Base-by-base conservation (phyloP, 1,284 basidiomycete species). In the Cutaneotrichosporon sp. region DNA sequence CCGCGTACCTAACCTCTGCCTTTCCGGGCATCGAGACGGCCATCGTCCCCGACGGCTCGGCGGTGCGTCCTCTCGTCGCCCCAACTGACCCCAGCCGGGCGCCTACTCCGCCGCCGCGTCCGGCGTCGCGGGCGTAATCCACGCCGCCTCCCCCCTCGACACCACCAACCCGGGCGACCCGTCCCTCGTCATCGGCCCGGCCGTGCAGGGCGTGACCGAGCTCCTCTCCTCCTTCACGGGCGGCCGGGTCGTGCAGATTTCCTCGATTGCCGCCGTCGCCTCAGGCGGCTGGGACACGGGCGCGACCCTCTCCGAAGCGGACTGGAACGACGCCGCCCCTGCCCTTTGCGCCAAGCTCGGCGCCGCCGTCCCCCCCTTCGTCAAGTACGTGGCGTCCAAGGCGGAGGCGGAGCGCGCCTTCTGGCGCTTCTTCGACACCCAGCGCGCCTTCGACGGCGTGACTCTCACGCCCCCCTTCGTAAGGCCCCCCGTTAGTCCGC, bases 51-150 rank as follows among this genome's bases (percentile, higher is more conserved):
- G 85, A 87, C 69, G 84, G 87, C 68, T 82, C 43, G 20, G 43
- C 43, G 2, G 43, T 45, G 22, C 8, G 43, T 45, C 13, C 24
- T 13, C 42, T 6, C 25, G 4, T 18, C 18, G 4, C 27, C 24
- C 13, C 27, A 3, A 11, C 49, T 50, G 27, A 50, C 49, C 4
- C 14, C 47, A 85, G 84, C 82, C 84, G 20, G 85, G 84, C 25
- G 86, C 84, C 1, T 89, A 89, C 67, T 86, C 89, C 69, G 84
- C 87, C 47, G 86, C 85, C 1, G 86, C 89, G 38, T 84, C 85
- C 69, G 86, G 81, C 9, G 83, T 89, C 9, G 85, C 87, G 67
- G 87, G 81, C 3, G 84, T 89, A n/a, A 67, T 73, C 9, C 69
- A 71, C 59, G 57, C 61, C 59, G 68, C 69, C 13, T 67, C 65